Evolutionary conservation across 805 yeast species (phyloP).

Genomic region (Ascoidea tarda): DNA sequence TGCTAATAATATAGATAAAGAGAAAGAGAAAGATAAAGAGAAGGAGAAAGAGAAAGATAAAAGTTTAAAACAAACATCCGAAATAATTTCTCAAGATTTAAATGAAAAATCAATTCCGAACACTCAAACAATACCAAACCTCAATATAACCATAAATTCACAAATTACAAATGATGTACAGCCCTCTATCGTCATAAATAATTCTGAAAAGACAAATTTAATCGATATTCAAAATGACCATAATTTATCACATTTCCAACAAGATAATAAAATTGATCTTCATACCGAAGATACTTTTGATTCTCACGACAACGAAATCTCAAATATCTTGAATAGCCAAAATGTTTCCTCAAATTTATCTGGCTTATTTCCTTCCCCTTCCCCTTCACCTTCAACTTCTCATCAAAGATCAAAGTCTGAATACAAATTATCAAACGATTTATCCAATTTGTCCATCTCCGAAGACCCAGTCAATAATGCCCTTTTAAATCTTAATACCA

Average conservation of each 20-base stretch:
- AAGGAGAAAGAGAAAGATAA: neutral
- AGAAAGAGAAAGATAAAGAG: neutral
- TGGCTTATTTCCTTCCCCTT: neutral
- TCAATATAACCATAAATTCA: neutral
- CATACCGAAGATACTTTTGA: neutral
- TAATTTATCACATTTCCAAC: too few relatives aligned
- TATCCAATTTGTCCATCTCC: neutral
- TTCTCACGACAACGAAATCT: neutral
- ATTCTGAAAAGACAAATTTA: neutral
- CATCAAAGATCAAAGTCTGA: neutral
- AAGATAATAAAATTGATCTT: too few relatives aligned
- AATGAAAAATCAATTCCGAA: neutral
- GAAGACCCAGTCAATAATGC: neutral
- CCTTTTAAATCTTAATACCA: too few relatives aligned
- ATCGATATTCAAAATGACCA: too few relatives aligned
- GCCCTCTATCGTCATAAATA: neutral
- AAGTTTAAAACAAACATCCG: neutral
- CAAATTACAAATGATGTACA: too few relatives aligned
- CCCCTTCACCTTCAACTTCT: neutral
- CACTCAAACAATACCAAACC: neutral
- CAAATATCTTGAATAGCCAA: too few relatives aligned
- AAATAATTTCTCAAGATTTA: neutral
- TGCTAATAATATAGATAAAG: too few relatives aligned
- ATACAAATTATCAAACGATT: too few relatives aligned
- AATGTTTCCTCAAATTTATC: neutral